Percentiles rank a stretch among this genome's conserved stretches.
Evolutionary conservation across 2,329 filamentous ascomycete species (phyloP).

Genomic region (Nemania sp.): DNA sequence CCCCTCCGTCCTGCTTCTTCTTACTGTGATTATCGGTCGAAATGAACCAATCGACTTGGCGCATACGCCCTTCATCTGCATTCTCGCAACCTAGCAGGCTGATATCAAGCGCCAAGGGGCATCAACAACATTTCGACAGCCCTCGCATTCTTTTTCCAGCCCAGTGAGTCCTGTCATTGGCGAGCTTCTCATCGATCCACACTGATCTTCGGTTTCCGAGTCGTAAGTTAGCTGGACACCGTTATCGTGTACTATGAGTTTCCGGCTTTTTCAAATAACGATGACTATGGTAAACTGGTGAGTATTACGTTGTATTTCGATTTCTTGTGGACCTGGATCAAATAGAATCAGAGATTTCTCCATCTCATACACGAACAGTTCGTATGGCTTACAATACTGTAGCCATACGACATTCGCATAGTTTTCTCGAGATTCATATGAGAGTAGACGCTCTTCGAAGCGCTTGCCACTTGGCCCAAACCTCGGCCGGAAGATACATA

Average conservation of each 20-base stretch:
- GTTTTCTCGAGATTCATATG: background rate
- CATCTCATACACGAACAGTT: background rate
- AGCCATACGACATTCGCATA: background rate
- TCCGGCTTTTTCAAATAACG: background rate
- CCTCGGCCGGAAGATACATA: conserved; percentile 3
- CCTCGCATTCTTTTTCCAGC: conserved; percentile 10
- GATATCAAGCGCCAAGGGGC: conserved; percentile 22
- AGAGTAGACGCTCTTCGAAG: background rate
- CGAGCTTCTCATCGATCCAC: conserved; percentile 16
- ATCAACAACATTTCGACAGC: conserved; percentile 4
- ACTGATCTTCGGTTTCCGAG: conserved; percentile 17
- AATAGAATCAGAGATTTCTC: background rate
- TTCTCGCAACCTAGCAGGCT: conserved; percentile 11
- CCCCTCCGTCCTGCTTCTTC: conserved; percentile 9
- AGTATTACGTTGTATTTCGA: background rate
- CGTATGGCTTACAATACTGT: background rate
- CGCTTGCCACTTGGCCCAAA: conserved; percentile 3
- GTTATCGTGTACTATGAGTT: too few species aligned
- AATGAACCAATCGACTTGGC: conserved; percentile 29
- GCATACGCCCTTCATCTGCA: conserved; percentile 20
- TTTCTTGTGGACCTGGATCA: background rate
- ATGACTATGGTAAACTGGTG: background rate
- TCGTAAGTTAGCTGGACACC: conserved; percentile 2
- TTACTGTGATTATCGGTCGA: conserved; percentile 19
- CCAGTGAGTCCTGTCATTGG: conserved; percentile 8